Evolutionary conservation across 139 green algal species (phyloP).

Genomic region (Chlamydomonas schloesseri): DNA sequence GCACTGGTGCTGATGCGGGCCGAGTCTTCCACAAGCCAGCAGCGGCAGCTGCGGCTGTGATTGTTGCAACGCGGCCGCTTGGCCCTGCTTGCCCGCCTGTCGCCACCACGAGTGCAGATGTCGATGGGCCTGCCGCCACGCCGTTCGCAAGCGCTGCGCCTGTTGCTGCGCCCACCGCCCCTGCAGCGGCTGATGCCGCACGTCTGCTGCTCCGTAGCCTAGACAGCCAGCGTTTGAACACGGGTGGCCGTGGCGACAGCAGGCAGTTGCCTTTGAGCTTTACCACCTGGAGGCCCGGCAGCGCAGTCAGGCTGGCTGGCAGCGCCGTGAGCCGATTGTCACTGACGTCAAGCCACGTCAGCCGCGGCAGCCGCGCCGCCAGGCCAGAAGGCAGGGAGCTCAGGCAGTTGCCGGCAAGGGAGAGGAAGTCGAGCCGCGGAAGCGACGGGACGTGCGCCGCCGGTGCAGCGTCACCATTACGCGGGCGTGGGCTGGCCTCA

Average conservation of each 20-base stretch:
- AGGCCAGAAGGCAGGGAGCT: background rate
- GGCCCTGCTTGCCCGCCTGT: background rate
- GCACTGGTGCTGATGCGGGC: background rate
- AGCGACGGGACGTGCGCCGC: background rate
- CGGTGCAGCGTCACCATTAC: too few species aligned
- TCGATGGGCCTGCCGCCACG: background rate
- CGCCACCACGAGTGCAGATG: background rate
- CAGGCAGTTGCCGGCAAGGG: constrained; percentile 70
- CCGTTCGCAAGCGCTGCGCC: background rate
- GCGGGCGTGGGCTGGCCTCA: too few species aligned
- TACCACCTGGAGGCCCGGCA: constrained; percentile 8
- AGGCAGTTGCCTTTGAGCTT: constrained; percentile 39
- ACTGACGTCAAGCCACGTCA: constrained; percentile 42
- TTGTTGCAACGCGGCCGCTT: background rate
- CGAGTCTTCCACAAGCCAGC: too few species aligned
- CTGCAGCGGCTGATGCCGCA: background rate
- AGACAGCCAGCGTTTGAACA: constrained; percentile 16
- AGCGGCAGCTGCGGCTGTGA: too few species aligned
- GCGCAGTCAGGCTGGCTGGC: background rate
- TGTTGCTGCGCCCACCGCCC: background rate
- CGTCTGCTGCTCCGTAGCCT: background rate
- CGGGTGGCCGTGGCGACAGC: background rate
- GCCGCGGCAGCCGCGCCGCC: background rate
- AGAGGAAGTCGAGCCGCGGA: constrained; percentile 72
- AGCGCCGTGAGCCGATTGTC: constrained; percentile 35